These are phyloP conservation scores for Solanum tacnaense DNA, from an alignment of 257 asterid genomes.

Conservation along the genomic window DNA sequence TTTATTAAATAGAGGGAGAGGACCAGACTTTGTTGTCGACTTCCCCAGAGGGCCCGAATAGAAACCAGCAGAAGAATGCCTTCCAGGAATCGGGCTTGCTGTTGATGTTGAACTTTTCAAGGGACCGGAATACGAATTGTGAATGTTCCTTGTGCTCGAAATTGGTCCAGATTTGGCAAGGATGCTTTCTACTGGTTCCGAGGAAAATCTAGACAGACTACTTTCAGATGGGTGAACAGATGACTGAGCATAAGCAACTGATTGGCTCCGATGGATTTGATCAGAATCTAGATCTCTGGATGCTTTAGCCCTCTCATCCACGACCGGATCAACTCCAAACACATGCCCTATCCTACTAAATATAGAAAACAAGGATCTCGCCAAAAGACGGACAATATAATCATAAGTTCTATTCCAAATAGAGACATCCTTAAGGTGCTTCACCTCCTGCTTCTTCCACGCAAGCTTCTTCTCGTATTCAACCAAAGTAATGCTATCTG, in stretches of 20 bases:
- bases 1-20: constrained; percentile 31
- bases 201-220: constrained; percentile 37
- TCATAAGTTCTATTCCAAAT: constrained; percentile 78
- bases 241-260: constrained; percentile 58
- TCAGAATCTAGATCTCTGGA: constrained; percentile 27
- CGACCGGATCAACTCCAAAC: constrained; percentile 44
- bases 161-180: constrained; percentile 62
- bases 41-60: constrained; percentile 58
- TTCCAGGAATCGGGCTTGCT: constrained; percentile 30
- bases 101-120: constrained; percentile 30
- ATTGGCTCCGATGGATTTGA: constrained; percentile 41
- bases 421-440: constrained; percentile 53
- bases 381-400: constrained; percentile 58
- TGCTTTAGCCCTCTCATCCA: constrained; percentile 35
- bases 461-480: constrained; percentile 74
- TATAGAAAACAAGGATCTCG: constrained; percentile 65
- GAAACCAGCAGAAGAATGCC: constrained; percentile 21
- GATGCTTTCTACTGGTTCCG: constrained; percentile 29
- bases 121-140: constrained; percentile 49
- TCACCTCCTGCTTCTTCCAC: constrained; percentile 69
- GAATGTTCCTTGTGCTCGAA: constrained; percentile 20
- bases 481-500: constrained; percentile 58
- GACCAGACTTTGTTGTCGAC: constrained; percentile 40
- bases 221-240: constrained; percentile 73
- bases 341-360: constrained; percentile 68